phyloP scores from a whole-genome alignment of 164 flowering plant species.

The Piper longum region DNA sequence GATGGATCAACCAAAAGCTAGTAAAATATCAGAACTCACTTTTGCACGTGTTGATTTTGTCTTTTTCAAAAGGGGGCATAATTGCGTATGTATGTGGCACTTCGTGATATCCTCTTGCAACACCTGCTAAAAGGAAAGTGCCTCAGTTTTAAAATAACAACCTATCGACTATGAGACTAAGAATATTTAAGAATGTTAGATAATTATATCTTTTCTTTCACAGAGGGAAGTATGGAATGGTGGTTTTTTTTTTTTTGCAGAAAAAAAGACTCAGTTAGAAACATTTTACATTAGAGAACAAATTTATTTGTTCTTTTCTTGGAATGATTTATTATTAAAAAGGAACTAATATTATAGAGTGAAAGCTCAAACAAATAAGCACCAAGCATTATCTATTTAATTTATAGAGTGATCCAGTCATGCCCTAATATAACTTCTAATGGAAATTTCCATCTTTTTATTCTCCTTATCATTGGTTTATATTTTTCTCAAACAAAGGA shows the following conservation, averaged over 20 bases:
- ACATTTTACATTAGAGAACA: neutral
- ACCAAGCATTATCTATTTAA: too few relatives aligned
- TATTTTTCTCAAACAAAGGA: too few relatives aligned
- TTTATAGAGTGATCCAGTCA: too few relatives aligned
- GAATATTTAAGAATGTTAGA: neutral
- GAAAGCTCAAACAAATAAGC: too few relatives aligned
- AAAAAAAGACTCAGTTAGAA: neutral
- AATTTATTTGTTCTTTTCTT: neutral
- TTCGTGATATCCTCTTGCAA: slow-evolving; percentile 79
- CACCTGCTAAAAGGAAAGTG: slow-evolving; percentile 34
- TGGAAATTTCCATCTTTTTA: too few relatives aligned
- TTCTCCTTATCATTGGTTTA: too few relatives aligned
- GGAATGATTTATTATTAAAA: too few relatives aligned
- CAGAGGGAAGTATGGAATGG: neutral
- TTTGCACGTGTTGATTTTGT: slow-evolving; percentile 38
- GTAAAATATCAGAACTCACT: slow-evolving; percentile 25
- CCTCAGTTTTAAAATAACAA: neutral
- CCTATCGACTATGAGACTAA: neutral
- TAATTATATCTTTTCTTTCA: neutral
- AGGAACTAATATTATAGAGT: too few relatives aligned
- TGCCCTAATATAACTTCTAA: too few relatives aligned
- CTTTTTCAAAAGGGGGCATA: slow-evolving; percentile 30
- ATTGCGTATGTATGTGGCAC: slow-evolving; percentile 58
- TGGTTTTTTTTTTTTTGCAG: neutral
- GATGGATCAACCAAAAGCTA: too few relatives aligned